Conservation (phyloP, 78 protist species). For the Cavenderia fasciculata region DNA sequence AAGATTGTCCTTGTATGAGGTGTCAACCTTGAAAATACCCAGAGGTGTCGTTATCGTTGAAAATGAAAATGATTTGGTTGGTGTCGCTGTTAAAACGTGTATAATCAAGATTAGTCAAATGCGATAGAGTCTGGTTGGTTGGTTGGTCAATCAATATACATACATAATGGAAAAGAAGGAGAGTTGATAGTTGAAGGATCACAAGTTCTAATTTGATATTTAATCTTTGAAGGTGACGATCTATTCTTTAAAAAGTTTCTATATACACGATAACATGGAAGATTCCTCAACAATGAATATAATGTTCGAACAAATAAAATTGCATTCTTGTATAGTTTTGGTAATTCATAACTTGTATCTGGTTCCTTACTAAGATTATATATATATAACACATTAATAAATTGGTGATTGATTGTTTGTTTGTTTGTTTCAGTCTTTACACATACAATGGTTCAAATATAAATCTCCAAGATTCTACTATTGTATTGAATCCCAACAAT, state of each 20-base stretch:
- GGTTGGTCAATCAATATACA: background rate
- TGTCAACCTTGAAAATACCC: slow-evolving; percentile 29
- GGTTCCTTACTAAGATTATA: slow-evolving; percentile 28
- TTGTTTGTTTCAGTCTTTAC: background rate
- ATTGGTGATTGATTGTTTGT: background rate
- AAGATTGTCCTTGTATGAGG: slow-evolving; percentile 27
- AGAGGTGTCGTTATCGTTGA: slow-evolving; percentile 45
- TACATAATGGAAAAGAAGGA: slow-evolving; percentile 61
- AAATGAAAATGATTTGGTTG: slow-evolving; percentile 40
- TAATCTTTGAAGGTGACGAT: slow-evolving; percentile 46
- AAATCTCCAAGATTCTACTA: slow-evolving; percentile 72
- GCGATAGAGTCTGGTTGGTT: background rate
- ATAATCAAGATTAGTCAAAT: background rate
- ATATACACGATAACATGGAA: slow-evolving; percentile 38
- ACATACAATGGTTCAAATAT: slow-evolving; percentile 66
- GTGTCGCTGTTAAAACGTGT: slow-evolving; percentile 12
- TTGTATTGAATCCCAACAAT: slow-evolving; percentile 34
- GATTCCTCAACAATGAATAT: slow-evolving; percentile 46
- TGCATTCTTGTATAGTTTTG: slow-evolving; percentile 60
- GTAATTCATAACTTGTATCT: slow-evolving; percentile 44
- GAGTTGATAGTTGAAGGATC: slow-evolving; percentile 14
- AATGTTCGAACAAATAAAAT: slow-evolving; percentile 60
- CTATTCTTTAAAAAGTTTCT: slow-evolving; percentile 50
- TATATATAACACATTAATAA: background rate
- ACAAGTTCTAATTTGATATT: slow-evolving; percentile 54